Conservation (phyloP, 1,284 basidiomycete species). For the Prillingera fragicola region DNA sequence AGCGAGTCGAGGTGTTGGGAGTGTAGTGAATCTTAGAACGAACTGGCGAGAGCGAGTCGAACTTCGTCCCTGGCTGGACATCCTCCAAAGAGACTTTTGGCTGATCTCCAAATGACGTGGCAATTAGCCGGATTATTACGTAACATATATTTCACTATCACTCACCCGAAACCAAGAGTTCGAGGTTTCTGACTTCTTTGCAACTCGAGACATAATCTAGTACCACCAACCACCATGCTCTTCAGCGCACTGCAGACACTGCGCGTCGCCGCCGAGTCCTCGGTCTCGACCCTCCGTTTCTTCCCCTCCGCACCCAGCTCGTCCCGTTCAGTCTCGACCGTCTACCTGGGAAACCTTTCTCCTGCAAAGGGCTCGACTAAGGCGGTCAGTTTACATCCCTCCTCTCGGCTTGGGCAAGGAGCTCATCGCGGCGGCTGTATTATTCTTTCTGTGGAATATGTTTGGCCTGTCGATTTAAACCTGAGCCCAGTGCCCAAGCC, state of each 20-base stretch:
- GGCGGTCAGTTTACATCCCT: slow-evolving; percentile 19
- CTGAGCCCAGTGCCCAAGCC: background rate
- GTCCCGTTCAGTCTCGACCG: slow-evolving; percentile 23
- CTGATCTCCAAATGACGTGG: no score
- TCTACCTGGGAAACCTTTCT: slow-evolving; percentile 33
- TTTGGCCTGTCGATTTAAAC: background rate
- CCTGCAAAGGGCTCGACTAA: slow-evolving; percentile 40
- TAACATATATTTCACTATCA: no score
- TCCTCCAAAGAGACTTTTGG: no score
- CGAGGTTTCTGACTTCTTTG: background rate
- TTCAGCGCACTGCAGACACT: slow-evolving; percentile 15
- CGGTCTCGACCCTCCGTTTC: slow-evolving; percentile 12
- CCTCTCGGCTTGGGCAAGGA: no score
- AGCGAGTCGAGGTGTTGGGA: no score
- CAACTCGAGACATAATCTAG: background rate
- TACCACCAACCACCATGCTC: slow-evolving; percentile 12
- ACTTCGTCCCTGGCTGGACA: no score
- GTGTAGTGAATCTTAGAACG: no score
- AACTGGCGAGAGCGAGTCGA: no score
- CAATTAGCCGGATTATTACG: no score
- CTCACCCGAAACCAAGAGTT: no score
- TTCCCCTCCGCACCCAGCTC: slow-evolving; percentile 10
- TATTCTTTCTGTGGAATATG: background rate
- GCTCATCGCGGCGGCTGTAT: no score
- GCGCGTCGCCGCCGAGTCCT: slow-evolving; percentile 13